Evolutionary conservation across 768 basidiomycete species (phyloP).

Genomic region (Boletus subparvulus): DNA sequence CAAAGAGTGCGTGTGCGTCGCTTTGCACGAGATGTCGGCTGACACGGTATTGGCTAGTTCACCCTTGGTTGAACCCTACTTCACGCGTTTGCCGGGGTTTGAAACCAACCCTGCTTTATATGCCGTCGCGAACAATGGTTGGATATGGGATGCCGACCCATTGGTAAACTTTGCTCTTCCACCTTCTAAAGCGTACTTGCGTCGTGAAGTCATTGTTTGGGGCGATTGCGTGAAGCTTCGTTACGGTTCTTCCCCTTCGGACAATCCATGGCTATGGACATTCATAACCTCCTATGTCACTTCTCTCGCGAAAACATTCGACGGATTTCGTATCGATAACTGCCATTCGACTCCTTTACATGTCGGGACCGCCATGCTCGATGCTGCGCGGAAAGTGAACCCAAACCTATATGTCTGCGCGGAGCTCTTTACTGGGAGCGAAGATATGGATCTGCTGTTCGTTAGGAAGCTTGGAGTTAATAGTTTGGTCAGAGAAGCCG

Average conservation of each 20-base stretch:
- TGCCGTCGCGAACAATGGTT: slow-evolving; percentile 95
- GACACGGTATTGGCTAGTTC: slow-evolving; percentile 44
- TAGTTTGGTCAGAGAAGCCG: slow-evolving; percentile 91
- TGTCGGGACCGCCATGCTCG: slow-evolving; percentile 94
- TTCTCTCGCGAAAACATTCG: slow-evolving; percentile 77
- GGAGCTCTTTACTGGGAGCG: slow-evolving; percentile 94
- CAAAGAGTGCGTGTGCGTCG: slow-evolving; percentile 51
- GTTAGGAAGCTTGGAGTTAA: slow-evolving; percentile 93
- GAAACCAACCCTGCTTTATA: slow-evolving; percentile 54
- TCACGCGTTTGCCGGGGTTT: slow-evolving; percentile 76
- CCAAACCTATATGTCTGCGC: slow-evolving; percentile 96
- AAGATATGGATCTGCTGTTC: slow-evolving; percentile 90
- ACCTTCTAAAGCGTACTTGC: slow-evolving; percentile 91
- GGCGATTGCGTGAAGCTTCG: slow-evolving; percentile 97
- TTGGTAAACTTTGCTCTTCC: slow-evolving; percentile 90
- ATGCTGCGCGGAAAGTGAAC: slow-evolving; percentile 83
- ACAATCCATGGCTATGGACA: slow-evolving; percentile 93
- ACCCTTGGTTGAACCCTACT: slow-evolving; percentile 89
- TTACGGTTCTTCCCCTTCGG: slow-evolving; percentile 75
- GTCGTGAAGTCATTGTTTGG: slow-evolving; percentile 97
- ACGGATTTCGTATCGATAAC: slow-evolving; percentile 98
- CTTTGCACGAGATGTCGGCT: slow-evolving; percentile 1
- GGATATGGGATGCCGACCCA: slow-evolving; percentile 98
- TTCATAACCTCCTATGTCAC: slow-evolving; percentile 87
- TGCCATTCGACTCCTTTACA: slow-evolving; percentile 96